phyloP scores from a whole-genome alignment of 192 early-diverging fungal species.

The Podila verticillata region DNA sequence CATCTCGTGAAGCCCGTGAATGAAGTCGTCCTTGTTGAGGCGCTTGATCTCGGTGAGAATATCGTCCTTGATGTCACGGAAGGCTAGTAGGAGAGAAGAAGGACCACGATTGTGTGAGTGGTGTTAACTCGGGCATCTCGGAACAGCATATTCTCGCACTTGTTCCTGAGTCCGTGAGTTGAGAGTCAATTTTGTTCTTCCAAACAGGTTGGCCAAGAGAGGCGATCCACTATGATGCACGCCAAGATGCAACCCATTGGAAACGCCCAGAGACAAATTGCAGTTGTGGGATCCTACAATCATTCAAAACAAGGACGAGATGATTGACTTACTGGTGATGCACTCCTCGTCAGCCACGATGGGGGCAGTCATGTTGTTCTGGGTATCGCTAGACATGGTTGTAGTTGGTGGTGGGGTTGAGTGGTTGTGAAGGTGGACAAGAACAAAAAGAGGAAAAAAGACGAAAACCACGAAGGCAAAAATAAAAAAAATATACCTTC shows the following conservation, averaged over 20 bases:
- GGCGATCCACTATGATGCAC: no score
- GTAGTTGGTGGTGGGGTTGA: not conserved
- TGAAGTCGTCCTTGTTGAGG: constrained; percentile 33
- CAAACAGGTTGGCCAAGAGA: no score
- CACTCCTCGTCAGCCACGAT: constrained; percentile 52
- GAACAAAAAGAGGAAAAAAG: not conserved
- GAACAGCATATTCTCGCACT: no score
- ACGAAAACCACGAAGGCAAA: not conserved
- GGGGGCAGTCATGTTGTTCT: constrained; percentile 57
- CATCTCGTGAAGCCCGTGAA: constrained; percentile 58
- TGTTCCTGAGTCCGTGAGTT: no score
- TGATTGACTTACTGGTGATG: constrained; percentile 23
- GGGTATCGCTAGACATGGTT: constrained; percentile 57
- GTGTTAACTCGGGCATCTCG: not conserved
- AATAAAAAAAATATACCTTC: not conserved
- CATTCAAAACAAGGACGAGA: no score
- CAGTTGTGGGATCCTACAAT: no score
- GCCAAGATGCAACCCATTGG: no score
- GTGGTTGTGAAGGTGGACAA: not conserved
- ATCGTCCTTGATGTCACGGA: constrained; percentile 48
- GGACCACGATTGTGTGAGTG: not conserved
- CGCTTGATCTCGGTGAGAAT: constrained; percentile 55
- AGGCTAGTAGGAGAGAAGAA: constrained; percentile 41
- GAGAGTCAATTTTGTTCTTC: no score
- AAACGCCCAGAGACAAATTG: no score